Evolutionary conservation across 805 yeast species (phyloP).

Genomic region (Ogataea paraovalis): DNA sequence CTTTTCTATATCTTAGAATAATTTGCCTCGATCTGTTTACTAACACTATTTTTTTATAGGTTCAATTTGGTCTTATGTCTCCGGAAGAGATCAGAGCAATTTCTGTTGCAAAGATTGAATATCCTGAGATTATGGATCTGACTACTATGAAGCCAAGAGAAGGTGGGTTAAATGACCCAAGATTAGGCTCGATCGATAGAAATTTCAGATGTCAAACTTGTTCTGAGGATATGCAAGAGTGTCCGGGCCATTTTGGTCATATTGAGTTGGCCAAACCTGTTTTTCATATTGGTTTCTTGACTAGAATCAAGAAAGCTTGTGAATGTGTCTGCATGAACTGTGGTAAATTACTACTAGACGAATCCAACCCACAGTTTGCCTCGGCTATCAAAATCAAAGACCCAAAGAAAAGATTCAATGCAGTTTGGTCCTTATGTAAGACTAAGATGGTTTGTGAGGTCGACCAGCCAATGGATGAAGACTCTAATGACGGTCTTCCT

Average conservation of each 20-base stretch:
- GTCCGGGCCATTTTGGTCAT: constrained; percentile 99
- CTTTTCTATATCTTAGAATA: not conserved
- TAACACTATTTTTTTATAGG: constrained; percentile 33
- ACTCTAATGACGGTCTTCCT: constrained; percentile 33
- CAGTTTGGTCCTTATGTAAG: constrained; percentile 92
- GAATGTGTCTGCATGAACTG: constrained; percentile 99
- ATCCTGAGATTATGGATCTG: constrained; percentile 99
- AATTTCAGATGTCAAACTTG: constrained; percentile 98
- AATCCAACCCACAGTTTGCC: constrained; percentile 73
- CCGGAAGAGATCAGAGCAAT: constrained; percentile 98
- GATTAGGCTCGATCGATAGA: constrained; percentile 95
- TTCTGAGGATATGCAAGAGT: constrained; percentile 98
- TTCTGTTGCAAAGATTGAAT: constrained; percentile 95
- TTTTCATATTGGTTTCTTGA: constrained; percentile 92
- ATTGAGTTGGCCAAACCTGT: constrained; percentile 98
- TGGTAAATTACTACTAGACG: constrained; percentile 90
- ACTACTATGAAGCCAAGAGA: constrained; percentile 91
- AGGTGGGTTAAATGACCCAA: constrained; percentile 96
- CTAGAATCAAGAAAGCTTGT: constrained; percentile 90
- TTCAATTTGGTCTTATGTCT: constrained; percentile 95
- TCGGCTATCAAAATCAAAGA: constrained; percentile 86
- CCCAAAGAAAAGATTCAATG: constrained; percentile 93
- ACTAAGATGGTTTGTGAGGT: constrained; percentile 95
- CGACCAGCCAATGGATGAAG: constrained; percentile 65
- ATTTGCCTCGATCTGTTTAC: constrained; percentile 4